Percentiles rank a stretch among this genome's conserved stretches.
Conservation (phyloP, 257 asterid species). For the Primulina tabacum region DNA sequence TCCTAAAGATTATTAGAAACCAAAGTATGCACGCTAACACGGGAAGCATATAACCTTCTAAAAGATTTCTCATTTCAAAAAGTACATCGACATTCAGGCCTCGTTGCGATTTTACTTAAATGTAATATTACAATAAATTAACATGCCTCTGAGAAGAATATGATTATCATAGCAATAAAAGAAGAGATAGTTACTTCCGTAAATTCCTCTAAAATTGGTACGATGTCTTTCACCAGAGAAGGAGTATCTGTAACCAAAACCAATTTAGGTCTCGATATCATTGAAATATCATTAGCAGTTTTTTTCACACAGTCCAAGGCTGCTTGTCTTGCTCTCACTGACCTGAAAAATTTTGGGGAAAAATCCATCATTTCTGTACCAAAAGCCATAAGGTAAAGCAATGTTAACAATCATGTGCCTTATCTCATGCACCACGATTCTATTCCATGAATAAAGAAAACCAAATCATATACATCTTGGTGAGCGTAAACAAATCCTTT, state of each 20-base stretch:
- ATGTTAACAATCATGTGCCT: neutral
- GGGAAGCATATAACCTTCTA: slow-evolving; percentile 3
- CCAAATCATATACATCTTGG: neutral
- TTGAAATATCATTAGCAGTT: slow-evolving; percentile 36
- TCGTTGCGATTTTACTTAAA: neutral
- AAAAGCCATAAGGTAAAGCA: slow-evolving; percentile 3
- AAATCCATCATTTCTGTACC: slow-evolving; percentile 4
- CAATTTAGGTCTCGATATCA: slow-evolving; percentile 56
- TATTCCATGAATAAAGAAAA: neutral
- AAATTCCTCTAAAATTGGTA: slow-evolving; percentile 49
- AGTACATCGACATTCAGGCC: neutral
- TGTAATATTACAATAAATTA: neutral
- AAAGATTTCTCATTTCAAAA: neutral
- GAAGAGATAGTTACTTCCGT: slow-evolving; percentile 56
- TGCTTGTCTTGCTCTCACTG: slow-evolving; percentile 76
- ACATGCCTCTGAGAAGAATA: slow-evolving; percentile 7
- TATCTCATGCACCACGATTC: neutral
- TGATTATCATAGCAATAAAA: slow-evolving; percentile 9
- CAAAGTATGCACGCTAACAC: neutral
- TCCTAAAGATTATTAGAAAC: neutral
- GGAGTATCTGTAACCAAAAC: slow-evolving; percentile 88
- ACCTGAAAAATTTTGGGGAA: slow-evolving; percentile 39
- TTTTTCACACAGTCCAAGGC: slow-evolving; percentile 63
- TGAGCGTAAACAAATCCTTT: neutral
- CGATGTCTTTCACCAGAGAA: slow-evolving; percentile 55